A percentile compares a stretch with the other conserved stretches of the same genome.
phyloP scores from a whole-genome alignment of 2,329 filamentous ascomycete species.

The Aspergillus piperis region DNA sequence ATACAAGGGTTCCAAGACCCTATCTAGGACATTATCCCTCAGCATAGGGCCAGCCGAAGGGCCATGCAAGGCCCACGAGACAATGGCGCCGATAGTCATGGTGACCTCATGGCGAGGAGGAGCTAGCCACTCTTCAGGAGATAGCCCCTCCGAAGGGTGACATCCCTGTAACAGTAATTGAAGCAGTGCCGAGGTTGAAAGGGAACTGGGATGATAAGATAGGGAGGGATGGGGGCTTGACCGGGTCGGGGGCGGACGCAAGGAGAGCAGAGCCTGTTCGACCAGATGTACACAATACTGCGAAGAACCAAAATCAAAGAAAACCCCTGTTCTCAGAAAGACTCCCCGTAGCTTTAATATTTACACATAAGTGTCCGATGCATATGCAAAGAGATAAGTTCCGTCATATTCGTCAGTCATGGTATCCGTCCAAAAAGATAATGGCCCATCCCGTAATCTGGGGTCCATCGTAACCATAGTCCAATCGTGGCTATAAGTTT shows the following conservation, averaged over 20 bases:
- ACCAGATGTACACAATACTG: not conserved
- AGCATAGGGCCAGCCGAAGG: not conserved
- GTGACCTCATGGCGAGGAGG: not conserved
- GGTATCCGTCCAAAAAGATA: slow-evolving; percentile 11
- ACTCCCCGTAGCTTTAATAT: slow-evolving; percentile 4
- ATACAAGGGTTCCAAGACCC: slow-evolving; percentile 3
- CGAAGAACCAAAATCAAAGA: not conserved
- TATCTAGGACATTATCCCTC: slow-evolving; percentile 7
- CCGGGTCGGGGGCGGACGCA: slow-evolving; percentile 10
- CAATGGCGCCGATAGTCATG: slow-evolving; percentile 4
- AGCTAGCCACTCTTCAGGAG: slow-evolving; percentile 1
- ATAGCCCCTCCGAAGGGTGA: not conserved
- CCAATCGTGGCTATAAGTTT: not conserved
- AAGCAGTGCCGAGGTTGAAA: not conserved
- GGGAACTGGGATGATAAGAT: slow-evolving; percentile 7
- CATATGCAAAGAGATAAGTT: slow-evolving; percentile 8
- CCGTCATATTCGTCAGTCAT: slow-evolving; percentile 18
- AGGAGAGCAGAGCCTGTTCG: slow-evolving; percentile 11
- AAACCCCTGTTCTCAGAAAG: not conserved
- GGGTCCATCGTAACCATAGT: not conserved
- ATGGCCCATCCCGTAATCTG: not conserved
- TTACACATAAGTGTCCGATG: slow-evolving; percentile 12
- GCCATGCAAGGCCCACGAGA: slow-evolving; percentile 12
- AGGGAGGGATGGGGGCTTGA: slow-evolving; percentile 4
- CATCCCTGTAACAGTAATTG: not conserved